Conservation (phyloP, 306 rosid genomes). For the Malus sylvestris region DNA sequence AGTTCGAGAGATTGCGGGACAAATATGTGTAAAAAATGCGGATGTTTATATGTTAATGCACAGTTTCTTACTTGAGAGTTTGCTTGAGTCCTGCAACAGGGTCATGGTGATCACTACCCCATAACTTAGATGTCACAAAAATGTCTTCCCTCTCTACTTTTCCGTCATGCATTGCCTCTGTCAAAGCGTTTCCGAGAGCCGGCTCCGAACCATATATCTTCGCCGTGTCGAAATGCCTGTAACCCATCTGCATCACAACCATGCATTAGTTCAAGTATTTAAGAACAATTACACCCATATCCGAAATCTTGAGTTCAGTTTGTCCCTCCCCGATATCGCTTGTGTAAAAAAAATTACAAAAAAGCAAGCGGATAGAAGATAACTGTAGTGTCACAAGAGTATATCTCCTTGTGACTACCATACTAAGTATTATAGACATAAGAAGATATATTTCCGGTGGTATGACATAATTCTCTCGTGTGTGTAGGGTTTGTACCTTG, state of each 20-base stretch:
- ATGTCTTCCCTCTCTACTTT: conserved; percentile 49
- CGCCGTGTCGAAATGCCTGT: conserved; percentile 87
- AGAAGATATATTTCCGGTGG: no score
- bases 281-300: not conserved
- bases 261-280: not conserved
- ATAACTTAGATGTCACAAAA: conserved; percentile 77
- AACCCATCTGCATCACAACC: conserved; percentile 56
- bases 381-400: no score
- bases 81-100: conserved; percentile 71
- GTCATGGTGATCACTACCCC: conserved; percentile 93
- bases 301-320: no score
- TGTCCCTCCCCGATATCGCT: no score
- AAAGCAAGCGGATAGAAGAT: no score
- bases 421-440: no score
- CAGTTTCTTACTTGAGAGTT: conserved; percentile 47
- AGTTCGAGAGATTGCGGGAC: not conserved
- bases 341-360: no score
- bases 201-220: conserved; percentile 78
- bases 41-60: no score
- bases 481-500: conserved; percentile 36
- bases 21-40: not conserved
- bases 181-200: conserved; percentile 62
- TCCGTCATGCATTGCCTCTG: conserved; percentile 37
- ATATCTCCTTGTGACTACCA: no score
- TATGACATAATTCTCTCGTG: not conserved